These are phyloP conservation scores for Eimeria zaria DNA, from an alignment of 169 alveolate genomes.

Conservation along the genomic window DNA sequence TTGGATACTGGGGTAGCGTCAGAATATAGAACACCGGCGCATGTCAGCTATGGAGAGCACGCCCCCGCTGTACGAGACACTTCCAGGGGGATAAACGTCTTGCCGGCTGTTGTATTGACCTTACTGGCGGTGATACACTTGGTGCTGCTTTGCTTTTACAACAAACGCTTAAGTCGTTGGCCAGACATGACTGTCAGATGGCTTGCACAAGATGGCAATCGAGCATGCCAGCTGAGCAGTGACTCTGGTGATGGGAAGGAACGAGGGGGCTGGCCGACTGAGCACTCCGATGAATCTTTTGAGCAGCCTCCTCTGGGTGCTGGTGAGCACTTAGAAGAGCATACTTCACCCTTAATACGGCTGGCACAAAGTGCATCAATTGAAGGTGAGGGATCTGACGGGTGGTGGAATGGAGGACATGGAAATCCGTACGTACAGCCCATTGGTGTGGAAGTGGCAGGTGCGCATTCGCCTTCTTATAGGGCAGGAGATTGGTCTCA, in stretches of 20 bases:
- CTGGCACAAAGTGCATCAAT: too few relatives aligned
- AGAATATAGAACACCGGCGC: background rate
- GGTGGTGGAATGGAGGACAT: too few relatives aligned
- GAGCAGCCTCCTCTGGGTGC: background rate
- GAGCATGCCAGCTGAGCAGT: background rate
- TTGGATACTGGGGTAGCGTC: background rate
- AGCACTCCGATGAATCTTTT: background rate
- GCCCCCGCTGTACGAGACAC: background rate
- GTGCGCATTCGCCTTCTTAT: too few relatives aligned
- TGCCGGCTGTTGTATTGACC: background rate
- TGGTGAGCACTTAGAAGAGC: background rate
- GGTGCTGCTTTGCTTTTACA: background rate
- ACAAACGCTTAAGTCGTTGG: background rate
- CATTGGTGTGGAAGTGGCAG: too few relatives aligned
- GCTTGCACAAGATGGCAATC: background rate
- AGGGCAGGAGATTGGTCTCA: too few relatives aligned
- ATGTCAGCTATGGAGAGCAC: background rate
- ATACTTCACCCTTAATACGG: too few relatives aligned
- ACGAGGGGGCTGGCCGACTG: background rate
- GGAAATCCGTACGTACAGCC: too few relatives aligned
- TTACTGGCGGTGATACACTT: background rate
- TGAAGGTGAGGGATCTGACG: too few relatives aligned
- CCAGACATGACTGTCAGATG: background rate
- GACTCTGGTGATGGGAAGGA: background rate
- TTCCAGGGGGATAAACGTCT: background rate